Percentiles rank a stretch among this genome's conserved stretches.
Evolutionary conservation across 768 basidiomycete genomes (phyloP).

Genomic region (Neoboletus subvelutipes): DNA sequence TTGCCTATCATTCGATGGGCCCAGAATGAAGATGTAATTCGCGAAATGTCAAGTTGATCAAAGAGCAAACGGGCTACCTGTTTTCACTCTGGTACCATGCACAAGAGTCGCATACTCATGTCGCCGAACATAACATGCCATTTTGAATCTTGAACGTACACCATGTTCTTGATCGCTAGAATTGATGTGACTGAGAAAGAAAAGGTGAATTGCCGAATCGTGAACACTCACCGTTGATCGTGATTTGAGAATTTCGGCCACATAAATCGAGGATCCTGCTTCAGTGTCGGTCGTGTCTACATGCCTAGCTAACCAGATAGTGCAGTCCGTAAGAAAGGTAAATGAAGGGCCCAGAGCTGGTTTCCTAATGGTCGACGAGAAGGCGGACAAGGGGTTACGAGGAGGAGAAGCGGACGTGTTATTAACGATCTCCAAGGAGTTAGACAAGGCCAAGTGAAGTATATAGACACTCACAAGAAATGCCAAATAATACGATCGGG

Average conservation of each 20-base stretch:
- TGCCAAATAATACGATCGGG: constrained; percentile 43
- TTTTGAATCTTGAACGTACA: constrained; percentile 41
- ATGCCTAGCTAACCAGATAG: constrained; percentile 60
- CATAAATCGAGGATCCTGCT: constrained; percentile 25
- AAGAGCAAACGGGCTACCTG: neutral
- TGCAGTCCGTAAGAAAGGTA: constrained; percentile 67
- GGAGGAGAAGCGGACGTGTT: constrained; percentile 41
- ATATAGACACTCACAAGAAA: constrained; percentile 49
- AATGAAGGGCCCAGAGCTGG: constrained; percentile 79
- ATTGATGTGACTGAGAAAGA: constrained; percentile 1
- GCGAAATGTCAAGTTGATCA: neutral
- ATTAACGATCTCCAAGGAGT: constrained; percentile 55
- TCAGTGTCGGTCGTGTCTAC: constrained; percentile 14
- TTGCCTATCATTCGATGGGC: neutral
- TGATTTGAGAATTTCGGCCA: constrained; percentile 45
- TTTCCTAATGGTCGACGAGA: constrained; percentile 46
- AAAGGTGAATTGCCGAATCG: neutral
- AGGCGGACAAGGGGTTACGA: constrained; percentile 35
- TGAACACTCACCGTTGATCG: constrained; percentile 37
- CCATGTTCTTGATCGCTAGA: constrained; percentile 39
- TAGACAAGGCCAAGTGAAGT: neutral
- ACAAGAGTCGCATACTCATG: neutral
- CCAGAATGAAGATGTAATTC: neutral
- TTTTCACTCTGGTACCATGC: neutral
- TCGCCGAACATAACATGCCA: constrained; percentile 28